Percentiles rank a stretch among this genome's conserved stretches.
These are phyloP conservation scores for Trametes elegans DNA, from an alignment of 768 basidiomycete genomes.

Conservation along the genomic window DNA sequence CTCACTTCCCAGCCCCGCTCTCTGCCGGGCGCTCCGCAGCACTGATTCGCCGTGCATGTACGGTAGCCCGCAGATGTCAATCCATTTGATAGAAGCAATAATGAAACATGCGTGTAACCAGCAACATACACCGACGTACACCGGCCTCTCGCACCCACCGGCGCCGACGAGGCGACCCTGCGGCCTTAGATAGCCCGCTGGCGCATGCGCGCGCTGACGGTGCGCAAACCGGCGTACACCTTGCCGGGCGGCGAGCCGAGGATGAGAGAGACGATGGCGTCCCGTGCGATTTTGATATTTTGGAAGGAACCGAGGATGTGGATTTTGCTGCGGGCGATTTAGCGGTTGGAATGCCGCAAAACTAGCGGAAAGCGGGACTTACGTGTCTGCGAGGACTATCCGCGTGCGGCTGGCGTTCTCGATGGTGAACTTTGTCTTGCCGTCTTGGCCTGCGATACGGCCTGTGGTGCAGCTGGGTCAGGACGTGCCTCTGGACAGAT, in stretches of 20 bases:
- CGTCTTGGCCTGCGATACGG: slow-evolving; percentile 97
- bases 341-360: background rate
- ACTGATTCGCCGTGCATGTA: background rate
- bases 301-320: slow-evolving; percentile 98
- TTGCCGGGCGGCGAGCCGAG: slow-evolving; percentile 95
- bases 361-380: slow-evolving; percentile 31
- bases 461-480: slow-evolving; percentile 41
- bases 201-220: slow-evolving; percentile 89
- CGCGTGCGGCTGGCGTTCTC: slow-evolving; percentile 96
- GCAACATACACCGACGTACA: background rate
- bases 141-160: background rate
- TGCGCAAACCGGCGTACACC: slow-evolving; percentile 87
- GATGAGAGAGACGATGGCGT: slow-evolving; percentile 93
- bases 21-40: no score
- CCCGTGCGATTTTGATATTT: slow-evolving; percentile 96
- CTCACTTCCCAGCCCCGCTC: no score
- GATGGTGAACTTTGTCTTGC: slow-evolving; percentile 98
- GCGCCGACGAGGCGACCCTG: no score
- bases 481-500: background rate
- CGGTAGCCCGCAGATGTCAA: background rate
- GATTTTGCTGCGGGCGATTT: slow-evolving; percentile 68
- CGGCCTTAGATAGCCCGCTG: slow-evolving; percentile 72
- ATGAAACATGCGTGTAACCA: slow-evolving; percentile 4
- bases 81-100: slow-evolving; percentile 1
- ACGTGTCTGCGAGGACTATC: slow-evolving; percentile 99